These are phyloP conservation scores for Leccinum subrobustum DNA, from an alignment of 1,284 basidiomycete genomes.

Conservation along the genomic window DNA sequence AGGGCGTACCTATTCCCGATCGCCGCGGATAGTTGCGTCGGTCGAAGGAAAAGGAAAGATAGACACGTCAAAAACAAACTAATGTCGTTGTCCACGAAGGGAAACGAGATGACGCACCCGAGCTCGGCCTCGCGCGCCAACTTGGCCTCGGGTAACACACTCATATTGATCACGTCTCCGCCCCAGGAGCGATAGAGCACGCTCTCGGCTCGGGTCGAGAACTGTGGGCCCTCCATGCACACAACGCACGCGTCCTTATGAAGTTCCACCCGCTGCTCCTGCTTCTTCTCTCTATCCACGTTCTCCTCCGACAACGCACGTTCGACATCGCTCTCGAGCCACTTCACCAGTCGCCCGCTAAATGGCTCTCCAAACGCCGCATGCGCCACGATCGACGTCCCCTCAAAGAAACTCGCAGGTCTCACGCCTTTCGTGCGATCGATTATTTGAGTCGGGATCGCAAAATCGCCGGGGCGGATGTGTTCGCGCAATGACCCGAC, in stretches of 20 bases:
- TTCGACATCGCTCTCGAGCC: conserved; percentile 68
- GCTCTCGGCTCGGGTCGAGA: conserved; percentile 93
- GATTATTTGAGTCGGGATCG: conserved; percentile 91
- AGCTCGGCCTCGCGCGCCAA: conserved; percentile 94
- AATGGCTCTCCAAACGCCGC: conserved; percentile 95
- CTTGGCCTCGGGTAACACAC: conserved; percentile 93
- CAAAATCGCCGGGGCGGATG: conserved; percentile 88
- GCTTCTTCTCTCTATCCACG: conserved; percentile 25
- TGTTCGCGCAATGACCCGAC: conserved; percentile 97
- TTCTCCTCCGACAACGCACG: conserved; percentile 9
- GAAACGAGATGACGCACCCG: conserved; percentile 49
- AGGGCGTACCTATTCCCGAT: conserved; percentile 64
- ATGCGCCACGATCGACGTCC: conserved; percentile 79
- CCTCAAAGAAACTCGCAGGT: conserved; percentile 85
- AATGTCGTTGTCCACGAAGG: not conserved
- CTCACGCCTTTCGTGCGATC: conserved; percentile 90
- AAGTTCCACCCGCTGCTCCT: conserved; percentile 57
- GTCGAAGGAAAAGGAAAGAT: not conserved
- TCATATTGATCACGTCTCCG: conserved; percentile 96
- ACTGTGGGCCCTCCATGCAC: conserved; percentile 97
- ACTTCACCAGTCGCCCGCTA: conserved; percentile 60
- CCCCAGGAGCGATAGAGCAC: conserved; percentile 93
- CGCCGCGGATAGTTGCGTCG: too few relatives aligned
- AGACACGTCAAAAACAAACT: not conserved
- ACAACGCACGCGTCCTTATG: conserved; percentile 86